phyloP scores from a whole-genome alignment of 108 stramenopile species.

The Cyclotella baltica region DNA sequence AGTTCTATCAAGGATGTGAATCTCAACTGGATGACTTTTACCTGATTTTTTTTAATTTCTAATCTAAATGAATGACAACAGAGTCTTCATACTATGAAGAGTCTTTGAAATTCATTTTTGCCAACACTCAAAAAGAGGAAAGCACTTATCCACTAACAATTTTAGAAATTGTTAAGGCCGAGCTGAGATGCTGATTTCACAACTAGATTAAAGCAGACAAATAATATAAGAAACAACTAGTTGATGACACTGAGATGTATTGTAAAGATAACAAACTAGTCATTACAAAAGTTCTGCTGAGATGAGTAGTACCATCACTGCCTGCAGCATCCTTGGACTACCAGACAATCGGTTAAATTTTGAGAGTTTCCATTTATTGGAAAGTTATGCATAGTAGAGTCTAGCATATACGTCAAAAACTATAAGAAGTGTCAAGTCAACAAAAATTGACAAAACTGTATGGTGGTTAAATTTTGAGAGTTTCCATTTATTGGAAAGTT shows the following conservation, averaged over 20 bases:
- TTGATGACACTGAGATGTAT: not conserved
- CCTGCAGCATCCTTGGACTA: too few relatives aligned
- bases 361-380: not conserved
- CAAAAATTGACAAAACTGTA: too few relatives aligned
- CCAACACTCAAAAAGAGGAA: not conserved
- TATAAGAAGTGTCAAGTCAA: too few relatives aligned
- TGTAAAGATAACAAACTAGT: not conserved
- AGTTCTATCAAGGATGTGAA: not conserved
- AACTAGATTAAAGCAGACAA: not conserved
- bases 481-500: not conserved
- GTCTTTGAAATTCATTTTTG: not conserved
- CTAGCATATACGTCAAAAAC: not conserved
- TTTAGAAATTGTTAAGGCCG: not conserved
- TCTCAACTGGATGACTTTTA: not conserved
- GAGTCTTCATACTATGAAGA: not conserved
- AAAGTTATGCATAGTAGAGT: not conserved
- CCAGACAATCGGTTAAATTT: not conserved
- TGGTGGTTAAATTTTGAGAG: not conserved
- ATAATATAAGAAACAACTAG: not conserved
- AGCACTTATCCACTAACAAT: not conserved
- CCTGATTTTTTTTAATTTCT: not conserved
- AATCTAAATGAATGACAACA: not conserved
- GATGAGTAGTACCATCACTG: slow-evolving; percentile 1
- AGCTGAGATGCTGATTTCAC: not conserved
- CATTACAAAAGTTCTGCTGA: not conserved